Evolutionary conservation across 2,329 filamentous ascomycete genomes (phyloP).

Genomic region (Arthrobotrys megalospora): DNA sequence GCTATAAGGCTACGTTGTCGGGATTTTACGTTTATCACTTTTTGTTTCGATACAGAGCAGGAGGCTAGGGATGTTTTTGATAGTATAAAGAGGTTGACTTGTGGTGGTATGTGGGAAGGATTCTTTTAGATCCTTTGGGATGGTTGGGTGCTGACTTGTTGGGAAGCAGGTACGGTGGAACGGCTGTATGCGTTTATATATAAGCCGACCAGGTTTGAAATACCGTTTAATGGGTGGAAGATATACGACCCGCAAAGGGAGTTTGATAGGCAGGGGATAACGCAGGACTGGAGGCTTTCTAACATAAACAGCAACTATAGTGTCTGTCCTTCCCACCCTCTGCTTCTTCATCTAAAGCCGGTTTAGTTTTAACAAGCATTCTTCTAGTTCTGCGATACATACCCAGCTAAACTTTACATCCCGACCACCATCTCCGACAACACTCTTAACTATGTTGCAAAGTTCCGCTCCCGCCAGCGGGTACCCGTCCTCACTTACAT

Average conservation of each 20-base stretch:
- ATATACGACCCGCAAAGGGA: conserved; percentile 89
- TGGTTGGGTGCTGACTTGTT: conserved; percentile 72
- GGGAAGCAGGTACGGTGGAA: conserved; percentile 77
- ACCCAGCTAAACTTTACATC: conserved; percentile 86
- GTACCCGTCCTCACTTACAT: conserved; percentile 93
- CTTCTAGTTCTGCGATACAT: conserved; percentile 85
- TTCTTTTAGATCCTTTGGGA: neutral
- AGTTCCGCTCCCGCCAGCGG: conserved; percentile 88
- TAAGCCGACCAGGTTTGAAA: conserved; percentile 80
- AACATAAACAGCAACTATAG: conserved; percentile 89
- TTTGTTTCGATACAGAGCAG: conserved; percentile 84
- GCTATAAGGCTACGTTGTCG: conserved; percentile 86
- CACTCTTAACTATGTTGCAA: conserved; percentile 90
- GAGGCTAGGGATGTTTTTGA: conserved; percentile 89
- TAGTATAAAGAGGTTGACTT: conserved; percentile 81
- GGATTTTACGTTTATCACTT: conserved; percentile 93
- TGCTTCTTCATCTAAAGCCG: neutral
- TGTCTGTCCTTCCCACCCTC: conserved; percentile 67
- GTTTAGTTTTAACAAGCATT: neutral
- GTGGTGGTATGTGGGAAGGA: conserved; percentile 35
- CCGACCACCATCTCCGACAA: conserved; percentile 95
- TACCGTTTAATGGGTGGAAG: conserved; percentile 82
- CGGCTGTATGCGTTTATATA: conserved; percentile 94
- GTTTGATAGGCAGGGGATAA: conserved; percentile 85
- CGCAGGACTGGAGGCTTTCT: conserved; percentile 89